Conservation (phyloP, 1,284 basidiomycete genomes). For the Irpex lacteus region DNA sequence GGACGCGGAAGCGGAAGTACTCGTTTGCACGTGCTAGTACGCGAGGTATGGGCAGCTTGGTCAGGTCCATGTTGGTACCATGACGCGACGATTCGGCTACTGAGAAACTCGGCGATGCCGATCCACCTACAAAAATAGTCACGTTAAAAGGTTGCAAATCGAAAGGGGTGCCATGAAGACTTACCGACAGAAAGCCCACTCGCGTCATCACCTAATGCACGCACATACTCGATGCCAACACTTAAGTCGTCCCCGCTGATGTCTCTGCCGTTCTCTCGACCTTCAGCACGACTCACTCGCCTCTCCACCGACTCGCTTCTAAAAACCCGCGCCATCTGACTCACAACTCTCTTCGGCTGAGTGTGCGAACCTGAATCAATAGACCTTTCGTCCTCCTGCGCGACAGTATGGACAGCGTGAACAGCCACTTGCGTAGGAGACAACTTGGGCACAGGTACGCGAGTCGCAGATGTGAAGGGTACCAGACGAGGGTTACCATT, state of each 20-base stretch:
- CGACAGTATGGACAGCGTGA: slow-evolving; percentile 3
- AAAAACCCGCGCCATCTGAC: slow-evolving; percentile 65
- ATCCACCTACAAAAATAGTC: slow-evolving; percentile 28
- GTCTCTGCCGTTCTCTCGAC: slow-evolving; percentile 8
- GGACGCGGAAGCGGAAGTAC: slow-evolving; percentile 58
- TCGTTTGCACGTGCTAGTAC: slow-evolving; percentile 58
- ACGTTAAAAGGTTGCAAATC: not conserved
- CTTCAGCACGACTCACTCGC: slow-evolving; percentile 47
- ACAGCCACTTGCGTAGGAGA: slow-evolving; percentile 29
- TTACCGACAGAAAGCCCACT: slow-evolving; percentile 9
- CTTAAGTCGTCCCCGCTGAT: slow-evolving; percentile 54
- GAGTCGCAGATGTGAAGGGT: slow-evolving; percentile 65
- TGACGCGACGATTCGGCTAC: slow-evolving; percentile 57
- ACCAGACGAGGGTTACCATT: slow-evolving; percentile 55
- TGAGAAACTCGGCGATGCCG: slow-evolving; percentile 47
- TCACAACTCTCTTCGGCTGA: slow-evolving; percentile 45
- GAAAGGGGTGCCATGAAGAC: not conserved
- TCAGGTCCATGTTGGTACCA: slow-evolving; percentile 29
- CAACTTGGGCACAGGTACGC: slow-evolving; percentile 58
- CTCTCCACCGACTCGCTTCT: slow-evolving; percentile 31
- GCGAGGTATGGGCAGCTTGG: slow-evolving; percentile 32
- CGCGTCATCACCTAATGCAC: slow-evolving; percentile 53
- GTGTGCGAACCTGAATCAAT: slow-evolving; percentile 9
- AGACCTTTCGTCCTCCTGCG: slow-evolving; percentile 23
- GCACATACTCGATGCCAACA: slow-evolving; percentile 67